Evolutionary conservation across 306 rosid genomes (phyloP).

Genomic region (Chamaecrista fasciculata): DNA sequence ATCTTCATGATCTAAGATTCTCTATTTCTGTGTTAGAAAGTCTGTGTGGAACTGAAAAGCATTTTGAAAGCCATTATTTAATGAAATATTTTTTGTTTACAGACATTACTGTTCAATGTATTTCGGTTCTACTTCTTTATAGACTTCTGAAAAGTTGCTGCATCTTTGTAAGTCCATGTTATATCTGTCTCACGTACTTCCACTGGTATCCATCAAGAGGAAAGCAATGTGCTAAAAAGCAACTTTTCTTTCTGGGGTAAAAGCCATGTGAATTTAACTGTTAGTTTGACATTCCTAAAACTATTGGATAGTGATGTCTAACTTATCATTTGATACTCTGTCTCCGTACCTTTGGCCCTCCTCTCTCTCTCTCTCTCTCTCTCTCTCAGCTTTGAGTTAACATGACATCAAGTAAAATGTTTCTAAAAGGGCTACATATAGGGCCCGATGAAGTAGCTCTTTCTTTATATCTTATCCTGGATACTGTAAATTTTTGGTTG

Average conservation of each 20-base stretch:
- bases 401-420: not conserved
- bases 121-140: not conserved
- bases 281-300: not conserved
- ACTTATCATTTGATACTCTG: too few relatives aligned
- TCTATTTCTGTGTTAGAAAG: not conserved
- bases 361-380: too few relatives aligned
- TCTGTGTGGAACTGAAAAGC: not conserved
- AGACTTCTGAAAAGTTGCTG: not conserved
- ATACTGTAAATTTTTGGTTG: conserved; percentile 19
- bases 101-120: not conserved
- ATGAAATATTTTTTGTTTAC: not conserved
- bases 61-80: not conserved
- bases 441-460: not conserved
- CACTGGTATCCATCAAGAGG: not conserved
- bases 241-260: not conserved
- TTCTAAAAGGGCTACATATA: not conserved
- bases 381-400: not conserved
- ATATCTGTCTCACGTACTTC: not conserved
- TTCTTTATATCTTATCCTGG: conserved; percentile 2
- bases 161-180: not conserved
- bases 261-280: not conserved
- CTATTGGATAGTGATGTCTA: not conserved
- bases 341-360: too few relatives aligned
- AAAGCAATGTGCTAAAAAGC: not conserved
- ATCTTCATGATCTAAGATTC: not conserved